Percentiles rank a stretch among this genome's conserved stretches.
Evolutionary conservation across 495 filamentous ascomycete species (phyloP).

Genomic region (Penicillium nucicola): DNA sequence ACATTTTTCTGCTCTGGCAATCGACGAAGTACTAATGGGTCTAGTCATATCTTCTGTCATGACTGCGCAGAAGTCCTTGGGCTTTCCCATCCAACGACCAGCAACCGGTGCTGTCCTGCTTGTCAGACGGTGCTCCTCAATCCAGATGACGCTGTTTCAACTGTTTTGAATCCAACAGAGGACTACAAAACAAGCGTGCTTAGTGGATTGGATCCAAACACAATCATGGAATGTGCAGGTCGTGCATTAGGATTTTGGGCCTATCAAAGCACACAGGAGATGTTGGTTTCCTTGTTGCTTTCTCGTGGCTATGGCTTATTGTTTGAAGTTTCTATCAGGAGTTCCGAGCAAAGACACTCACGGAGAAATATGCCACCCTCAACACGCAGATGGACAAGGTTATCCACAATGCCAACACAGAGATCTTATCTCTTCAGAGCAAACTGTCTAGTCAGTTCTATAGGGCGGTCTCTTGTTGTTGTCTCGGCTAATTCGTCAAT

Average conservation of each 20-base stretch:
- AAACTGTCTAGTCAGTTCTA: conserved; percentile 50
- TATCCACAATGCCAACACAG: conserved; percentile 75
- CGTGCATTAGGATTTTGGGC: conserved; percentile 84
- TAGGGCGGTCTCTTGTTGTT: neutral
- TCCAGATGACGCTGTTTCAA: conserved; percentile 74
- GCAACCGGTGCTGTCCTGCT: conserved; percentile 71
- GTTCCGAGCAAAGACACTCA: conserved; percentile 65
- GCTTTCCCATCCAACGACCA: conserved; percentile 55
- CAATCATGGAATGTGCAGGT: conserved; percentile 88
- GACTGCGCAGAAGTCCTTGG: conserved; percentile 68
- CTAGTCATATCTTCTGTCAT: conserved; percentile 83
- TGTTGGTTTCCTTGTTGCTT: conserved; percentile 48
- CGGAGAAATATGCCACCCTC: conserved; percentile 69
- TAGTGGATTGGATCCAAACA: conserved; percentile 76
- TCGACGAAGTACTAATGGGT: conserved; percentile 7
- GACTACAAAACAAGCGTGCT: conserved; percentile 93
- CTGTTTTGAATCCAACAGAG: conserved; percentile 78
- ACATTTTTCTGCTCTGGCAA: conserved; percentile 5
- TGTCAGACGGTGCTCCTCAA: conserved; percentile 67
- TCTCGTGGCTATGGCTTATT: conserved; percentile 12
- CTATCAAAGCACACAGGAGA: conserved; percentile 89
- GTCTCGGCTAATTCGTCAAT: conserved; percentile 5
- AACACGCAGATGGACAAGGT: conserved; percentile 75
- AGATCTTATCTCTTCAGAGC: conserved; percentile 65
- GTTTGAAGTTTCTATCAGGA: conserved; percentile 73